Evolutionary conservation across 177 flowering plant genomes (phyloP).

Genomic region (Vitis hybrid): DNA sequence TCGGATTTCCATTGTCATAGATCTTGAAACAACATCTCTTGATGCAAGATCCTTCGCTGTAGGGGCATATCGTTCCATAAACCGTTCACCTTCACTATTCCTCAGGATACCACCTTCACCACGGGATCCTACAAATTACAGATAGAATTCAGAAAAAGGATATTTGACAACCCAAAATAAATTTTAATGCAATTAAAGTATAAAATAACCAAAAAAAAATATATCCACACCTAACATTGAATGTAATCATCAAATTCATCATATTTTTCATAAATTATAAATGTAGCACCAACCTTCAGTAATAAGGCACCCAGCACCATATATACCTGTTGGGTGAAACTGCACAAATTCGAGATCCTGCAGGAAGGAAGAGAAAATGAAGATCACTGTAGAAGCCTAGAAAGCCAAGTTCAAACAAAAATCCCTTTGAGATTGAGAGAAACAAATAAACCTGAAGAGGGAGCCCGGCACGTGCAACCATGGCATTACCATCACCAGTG

Average conservation of each 20-base stretch:
- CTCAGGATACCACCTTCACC: conserved; percentile 99
- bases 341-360: conserved; percentile 99
- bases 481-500: conserved; percentile 99
- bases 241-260: neutral
- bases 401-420: neutral
- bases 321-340: conserved; percentile 96
- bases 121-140: conserved; percentile 71
- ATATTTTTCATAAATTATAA: neutral
- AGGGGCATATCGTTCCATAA: conserved; percentile 99
- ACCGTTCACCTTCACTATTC: conserved; percentile 98
- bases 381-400: neutral
- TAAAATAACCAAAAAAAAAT: neutral
- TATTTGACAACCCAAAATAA: neutral
- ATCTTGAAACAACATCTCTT: conserved; percentile 98
- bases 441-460: conserved; percentile 71
- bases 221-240: neutral
- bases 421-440: neutral
- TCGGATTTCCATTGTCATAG: conserved; percentile 99
- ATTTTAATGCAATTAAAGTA: neutral
- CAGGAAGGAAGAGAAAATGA: conserved; percentile 13
- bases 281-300: conserved; percentile 74
- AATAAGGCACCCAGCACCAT: conserved; percentile 98
- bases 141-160: conserved; percentile 4
- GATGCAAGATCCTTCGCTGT: conserved; percentile 99
- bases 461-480: conserved; percentile 99